A percentile compares a stretch with the other conserved stretches of the same genome.
Evolutionary conservation across 345 rosid species (phyloP).

Genomic region (Xanthoceras sorbifolium): DNA sequence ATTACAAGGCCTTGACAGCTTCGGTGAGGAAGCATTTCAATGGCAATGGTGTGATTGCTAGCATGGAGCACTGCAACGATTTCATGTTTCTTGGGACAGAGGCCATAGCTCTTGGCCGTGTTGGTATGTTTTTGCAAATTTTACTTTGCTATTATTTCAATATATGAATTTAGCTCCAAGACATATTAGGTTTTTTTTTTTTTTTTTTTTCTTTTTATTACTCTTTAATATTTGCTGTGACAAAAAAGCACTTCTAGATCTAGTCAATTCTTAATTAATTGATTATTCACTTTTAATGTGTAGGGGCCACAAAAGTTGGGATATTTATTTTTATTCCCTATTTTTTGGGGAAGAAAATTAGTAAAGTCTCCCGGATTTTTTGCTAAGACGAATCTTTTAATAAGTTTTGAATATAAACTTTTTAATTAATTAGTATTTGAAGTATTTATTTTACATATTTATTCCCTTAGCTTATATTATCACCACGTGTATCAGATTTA

Average conservation of each 20-base stretch:
- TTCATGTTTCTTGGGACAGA: slow-evolving; percentile 98
- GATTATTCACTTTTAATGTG: not conserved
- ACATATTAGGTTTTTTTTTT: no score
- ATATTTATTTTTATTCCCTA: not conserved
- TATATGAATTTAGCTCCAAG: no score
- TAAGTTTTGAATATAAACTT: no score
- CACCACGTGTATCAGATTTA: not conserved
- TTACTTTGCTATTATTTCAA: not conserved
- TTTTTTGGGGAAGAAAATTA: not conserved
- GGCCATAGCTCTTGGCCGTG: slow-evolving; percentile 94
- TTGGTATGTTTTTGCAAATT: slow-evolving; percentile 49
- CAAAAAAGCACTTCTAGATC: no score
- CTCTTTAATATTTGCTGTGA: no score
- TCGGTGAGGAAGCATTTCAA: slow-evolving; percentile 84
- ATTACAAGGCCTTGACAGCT: slow-evolving; percentile 72
- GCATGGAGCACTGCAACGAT: slow-evolving; percentile 98
- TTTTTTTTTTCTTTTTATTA: no score
- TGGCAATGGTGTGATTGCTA: slow-evolving; percentile 95
- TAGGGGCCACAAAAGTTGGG: not conserved
- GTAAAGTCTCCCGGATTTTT: not conserved
- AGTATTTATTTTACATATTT: not conserved
- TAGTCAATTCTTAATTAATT: not conserved
- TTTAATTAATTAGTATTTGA: not conserved
- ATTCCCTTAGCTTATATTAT: not conserved
- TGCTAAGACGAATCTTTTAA: not conserved